phyloP scores from a whole-genome alignment of 2,329 filamentous ascomycete species.

The Trichoderma lentiforme region DNA sequence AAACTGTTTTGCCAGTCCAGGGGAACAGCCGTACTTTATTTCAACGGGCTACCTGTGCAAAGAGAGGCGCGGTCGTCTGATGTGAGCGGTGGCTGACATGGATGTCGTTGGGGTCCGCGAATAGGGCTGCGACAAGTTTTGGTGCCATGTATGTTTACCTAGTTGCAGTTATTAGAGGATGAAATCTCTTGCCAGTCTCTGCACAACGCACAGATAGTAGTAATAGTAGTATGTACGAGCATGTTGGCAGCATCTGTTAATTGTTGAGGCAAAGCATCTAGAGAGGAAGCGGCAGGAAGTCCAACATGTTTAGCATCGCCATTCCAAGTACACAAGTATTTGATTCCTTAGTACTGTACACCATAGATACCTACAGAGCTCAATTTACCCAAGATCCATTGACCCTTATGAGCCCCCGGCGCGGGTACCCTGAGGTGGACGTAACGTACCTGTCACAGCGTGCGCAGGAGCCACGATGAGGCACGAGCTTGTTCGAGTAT shows the following conservation, averaged over 20 bases:
- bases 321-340: background rate
- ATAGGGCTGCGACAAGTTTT: slow-evolving; percentile 16
- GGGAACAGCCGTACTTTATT: background rate
- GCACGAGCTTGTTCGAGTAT: slow-evolving; percentile 17
- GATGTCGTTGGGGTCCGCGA: slow-evolving; percentile 11
- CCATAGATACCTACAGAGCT: background rate
- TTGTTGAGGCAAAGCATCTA: background rate
- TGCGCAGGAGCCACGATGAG: slow-evolving; percentile 5
- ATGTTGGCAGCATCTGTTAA: background rate
- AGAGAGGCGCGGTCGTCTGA: background rate
- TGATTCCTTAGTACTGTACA: background rate
- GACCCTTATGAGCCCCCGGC: background rate
- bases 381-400: background rate
- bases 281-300: background rate
- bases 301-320: background rate
- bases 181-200: background rate
- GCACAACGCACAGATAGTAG: background rate
- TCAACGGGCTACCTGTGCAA: background rate
- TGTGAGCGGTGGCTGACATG: slow-evolving; percentile 10
- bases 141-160: background rate
- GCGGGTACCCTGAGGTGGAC: background rate
- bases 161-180: background rate
- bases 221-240: background rate
- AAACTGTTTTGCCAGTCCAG: background rate
- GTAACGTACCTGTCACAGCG: slow-evolving; percentile 12